phyloP scores from a whole-genome alignment of 192 early-diverging fungal genomes.

The Umbelopsis ramanniana region DNA sequence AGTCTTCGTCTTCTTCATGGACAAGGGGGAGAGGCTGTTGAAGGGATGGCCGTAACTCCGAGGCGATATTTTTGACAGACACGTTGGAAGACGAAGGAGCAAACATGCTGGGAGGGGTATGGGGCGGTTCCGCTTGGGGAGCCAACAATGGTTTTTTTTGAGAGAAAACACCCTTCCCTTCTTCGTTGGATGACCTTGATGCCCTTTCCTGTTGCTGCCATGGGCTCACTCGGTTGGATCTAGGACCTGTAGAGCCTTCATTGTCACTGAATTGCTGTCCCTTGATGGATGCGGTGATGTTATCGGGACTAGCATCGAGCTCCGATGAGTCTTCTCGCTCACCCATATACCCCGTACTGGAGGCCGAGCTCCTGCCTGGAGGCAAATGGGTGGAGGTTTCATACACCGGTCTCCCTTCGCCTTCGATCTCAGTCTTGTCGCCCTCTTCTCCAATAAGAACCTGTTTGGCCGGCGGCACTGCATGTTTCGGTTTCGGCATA shows the following conservation, averaged over 20 bases:
- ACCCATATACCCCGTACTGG: slow-evolving; percentile 1
- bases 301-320: not conserved
- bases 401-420: not conserved
- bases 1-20: not conserved
- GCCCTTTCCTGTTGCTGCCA: not conserved
- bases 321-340: slow-evolving; percentile 17
- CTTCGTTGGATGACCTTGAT: not conserved
- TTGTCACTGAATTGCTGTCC: not conserved
- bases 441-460: slow-evolving; percentile 12
- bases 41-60: not conserved
- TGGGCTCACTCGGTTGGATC: not conserved
- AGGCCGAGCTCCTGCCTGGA: not conserved
- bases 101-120: not conserved
- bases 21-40: not conserved
- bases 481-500: slow-evolving; percentile 28
- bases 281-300: not conserved
- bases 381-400: slow-evolving; percentile 16
- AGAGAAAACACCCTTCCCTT: slow-evolving; percentile 3
- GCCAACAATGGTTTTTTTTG: not conserved
- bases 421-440: slow-evolving; percentile 23
- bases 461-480: slow-evolving; percentile 16
- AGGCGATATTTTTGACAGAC: not conserved
- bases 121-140: not conserved
- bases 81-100: not conserved
- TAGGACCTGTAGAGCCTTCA: not conserved